Base-by-base conservation (phyloP, 768 basidiomycete genomes). In the Pleurotus pulmonarius region DNA sequence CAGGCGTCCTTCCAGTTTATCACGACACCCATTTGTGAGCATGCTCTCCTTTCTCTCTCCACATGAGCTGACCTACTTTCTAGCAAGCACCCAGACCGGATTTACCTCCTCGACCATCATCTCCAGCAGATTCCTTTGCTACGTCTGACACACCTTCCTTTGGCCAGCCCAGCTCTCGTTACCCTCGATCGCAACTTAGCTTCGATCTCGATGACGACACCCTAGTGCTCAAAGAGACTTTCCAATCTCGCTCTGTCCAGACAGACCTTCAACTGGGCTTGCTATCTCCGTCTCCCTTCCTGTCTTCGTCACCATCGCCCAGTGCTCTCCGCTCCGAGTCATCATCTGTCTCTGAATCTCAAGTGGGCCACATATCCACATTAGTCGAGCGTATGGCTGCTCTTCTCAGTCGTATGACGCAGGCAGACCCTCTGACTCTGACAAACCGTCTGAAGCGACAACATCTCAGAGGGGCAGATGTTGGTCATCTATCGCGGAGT, bases 391-490 rank as follows among this genome's bases (percentile, higher is more conserved):
- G 90, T 56, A 74, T 89, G 46, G 69, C 75, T 22, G 74, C 78
- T 24, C 73, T 98, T 3, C 63, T 78, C 44, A 74, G 67, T 59
- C 74, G 76, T 26, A 77, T 94, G 57, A 75, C 78, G 24, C 82
- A 89, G 59, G 87, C 94, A 1, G 95, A 98, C 62, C 87, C 95
- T 1, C 77, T 88, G 18, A 94, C 92, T 1, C 76, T 98, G 41
- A 92, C 92, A 29, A 90, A 90, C 60, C 86, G 97, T 24, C 75
- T 98, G 24, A 95, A 92, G 70, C 87, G 94, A 56, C 95, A 98
- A 62, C 85, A 94, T 63, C 78, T 98, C 16, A 82, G 82, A 57
- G 88, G 88, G 20, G 89, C 92, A 7, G 94, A 97, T 61, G 81
- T 98, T 26, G 82, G 85, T 26, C 89, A 97, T 67, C 78, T 98